Evolutionary conservation across 176 grass and related monocot genomes (phyloP), one percentile per base, ranked within the genome.

Genomic region (Carex littledalei): DNA sequence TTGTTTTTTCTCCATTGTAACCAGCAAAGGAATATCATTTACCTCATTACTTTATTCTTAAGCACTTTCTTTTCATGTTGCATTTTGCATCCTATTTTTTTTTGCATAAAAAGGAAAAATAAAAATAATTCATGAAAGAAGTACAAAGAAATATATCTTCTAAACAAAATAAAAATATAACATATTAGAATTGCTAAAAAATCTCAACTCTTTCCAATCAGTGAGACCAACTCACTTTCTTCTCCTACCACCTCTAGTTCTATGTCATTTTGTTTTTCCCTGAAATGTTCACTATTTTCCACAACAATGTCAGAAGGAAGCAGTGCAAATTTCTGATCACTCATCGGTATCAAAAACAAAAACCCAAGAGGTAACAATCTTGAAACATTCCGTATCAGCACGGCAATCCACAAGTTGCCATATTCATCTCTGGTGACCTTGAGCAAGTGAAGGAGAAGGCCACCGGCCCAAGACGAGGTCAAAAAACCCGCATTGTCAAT

Each of bases 381-480:
- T 32, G 77, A 88, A 8, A 90, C 7, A 58, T 89, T 98, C 76
- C 93, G 89, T 31, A 98, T 78, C 88, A 98, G 74, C 22, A 98
- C 62, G 4, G 29, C 87, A 7, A 84, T 65, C 95, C 95, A 98
- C 24, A 95, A 82, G 81, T 98, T 89, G 63, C 76, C 78, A 69
- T 92, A 98, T 75, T 94, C 91, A 3, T 81, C 75, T 57, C 93
- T 87, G 31, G 92, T 94, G 49, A 98, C 93, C 10, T 88, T 90
- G 22, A 94, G 69, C 79, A 90, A 79, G 22, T 93, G 91, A 74
- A 98, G 89, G 31, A 98, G 76, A 34, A 93, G 82, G 60, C 95
- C 92, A 85, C 95, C 95, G 62, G 79, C 92, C 89, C 91, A 98
- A 39, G 91, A 81, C 6, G 95, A 94, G 78, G 83, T 92, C 59